Evolutionary conservation across 495 filamentous ascomycete species (phyloP).

Genomic region (Pyrenula aspistea): DNA sequence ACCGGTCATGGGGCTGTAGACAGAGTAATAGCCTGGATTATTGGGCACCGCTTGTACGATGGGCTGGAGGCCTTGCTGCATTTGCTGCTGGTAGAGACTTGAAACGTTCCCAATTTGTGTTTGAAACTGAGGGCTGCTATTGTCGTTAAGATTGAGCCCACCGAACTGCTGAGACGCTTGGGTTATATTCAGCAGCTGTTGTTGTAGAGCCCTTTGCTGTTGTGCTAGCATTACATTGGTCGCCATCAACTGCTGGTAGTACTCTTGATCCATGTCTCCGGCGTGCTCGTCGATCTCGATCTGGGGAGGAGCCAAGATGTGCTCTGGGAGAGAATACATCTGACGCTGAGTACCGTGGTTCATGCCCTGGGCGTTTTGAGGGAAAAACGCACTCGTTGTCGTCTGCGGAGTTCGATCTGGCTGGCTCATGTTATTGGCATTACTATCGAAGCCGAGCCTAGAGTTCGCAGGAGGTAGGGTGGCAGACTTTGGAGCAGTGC

Average conservation of each 20-base stretch:
- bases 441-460: slow-evolving; percentile 35
- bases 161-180: slow-evolving; percentile 65
- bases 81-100: slow-evolving; percentile 54
- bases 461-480: slow-evolving; percentile 50
- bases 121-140: slow-evolving; percentile 16
- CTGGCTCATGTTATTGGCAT: slow-evolving; percentile 24
- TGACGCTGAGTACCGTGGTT: slow-evolving; percentile 32
- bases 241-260: slow-evolving; percentile 73
- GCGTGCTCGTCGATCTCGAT: slow-evolving; percentile 54
- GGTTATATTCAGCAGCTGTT: slow-evolving; percentile 45
- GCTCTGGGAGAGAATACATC: slow-evolving; percentile 63
- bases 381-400: slow-evolving; percentile 47
- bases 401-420: slow-evolving; percentile 47
- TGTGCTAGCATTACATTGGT: slow-evolving; percentile 78
- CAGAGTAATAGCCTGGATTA: slow-evolving; percentile 63
- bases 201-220: slow-evolving; percentile 74
- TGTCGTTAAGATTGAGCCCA: slow-evolving; percentile 50
- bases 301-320: slow-evolving; percentile 74
- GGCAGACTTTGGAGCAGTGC: slow-evolving; percentile 85
- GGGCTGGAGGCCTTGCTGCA: slow-evolving; percentile 63
- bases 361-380: slow-evolving; percentile 33
- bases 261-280: slow-evolving; percentile 62
- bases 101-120: slow-evolving; percentile 26
- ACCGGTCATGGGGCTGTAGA: slow-evolving; percentile 72
- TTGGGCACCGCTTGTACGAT: slow-evolving; percentile 53